Evolutionary conservation across 306 rosid species (phyloP).

Genomic region (Abrus precatorius): DNA sequence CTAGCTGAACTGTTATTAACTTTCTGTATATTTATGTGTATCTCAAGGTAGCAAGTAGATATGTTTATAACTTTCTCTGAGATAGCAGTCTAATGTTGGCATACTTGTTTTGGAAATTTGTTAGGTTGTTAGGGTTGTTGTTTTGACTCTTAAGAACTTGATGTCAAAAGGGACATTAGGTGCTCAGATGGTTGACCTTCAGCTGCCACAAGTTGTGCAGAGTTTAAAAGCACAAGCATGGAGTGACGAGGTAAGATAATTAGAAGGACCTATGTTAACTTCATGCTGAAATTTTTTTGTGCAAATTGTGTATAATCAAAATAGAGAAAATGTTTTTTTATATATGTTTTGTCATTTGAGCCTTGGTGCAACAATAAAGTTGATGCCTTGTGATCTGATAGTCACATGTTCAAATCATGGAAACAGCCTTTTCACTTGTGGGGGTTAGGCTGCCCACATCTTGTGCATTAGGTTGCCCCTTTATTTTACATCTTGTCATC

Average conservation of each 20-base stretch:
- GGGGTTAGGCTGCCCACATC: neutral
- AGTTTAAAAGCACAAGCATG: slow-evolving; percentile 99
- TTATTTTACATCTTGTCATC: neutral
- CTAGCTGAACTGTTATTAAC: slow-evolving; percentile 21
- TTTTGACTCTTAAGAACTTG: slow-evolving; percentile 86
- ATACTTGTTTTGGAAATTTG: slow-evolving; percentile 51
- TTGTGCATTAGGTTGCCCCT: neutral
- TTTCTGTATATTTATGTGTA: slow-evolving; percentile 24
- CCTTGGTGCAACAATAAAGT: neutral
- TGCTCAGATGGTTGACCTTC: slow-evolving; percentile 97
- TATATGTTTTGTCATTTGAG: slow-evolving; percentile 9
- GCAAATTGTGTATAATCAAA: slow-evolving; percentile 37
- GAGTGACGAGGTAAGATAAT: slow-evolving; percentile 96
- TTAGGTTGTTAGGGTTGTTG: slow-evolving; percentile 98
- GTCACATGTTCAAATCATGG: neutral
- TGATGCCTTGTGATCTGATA: neutral
- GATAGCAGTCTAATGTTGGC: slow-evolving; percentile 39
- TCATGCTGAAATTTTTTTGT: slow-evolving; percentile 38
- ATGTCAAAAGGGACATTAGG: slow-evolving; percentile 88
- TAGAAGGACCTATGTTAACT: slow-evolving; percentile 27
- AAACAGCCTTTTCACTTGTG: neutral
- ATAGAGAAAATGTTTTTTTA: slow-evolving; percentile 36
- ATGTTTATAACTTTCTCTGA: slow-evolving; percentile 32
- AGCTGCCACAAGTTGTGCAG: slow-evolving; percentile 91
- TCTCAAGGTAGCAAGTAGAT: slow-evolving; percentile 35